Percentiles rank a stretch among this genome's conserved stretches.
Conservation (phyloP, 441 rosid species). For the Euphorbia corollata region DNA sequence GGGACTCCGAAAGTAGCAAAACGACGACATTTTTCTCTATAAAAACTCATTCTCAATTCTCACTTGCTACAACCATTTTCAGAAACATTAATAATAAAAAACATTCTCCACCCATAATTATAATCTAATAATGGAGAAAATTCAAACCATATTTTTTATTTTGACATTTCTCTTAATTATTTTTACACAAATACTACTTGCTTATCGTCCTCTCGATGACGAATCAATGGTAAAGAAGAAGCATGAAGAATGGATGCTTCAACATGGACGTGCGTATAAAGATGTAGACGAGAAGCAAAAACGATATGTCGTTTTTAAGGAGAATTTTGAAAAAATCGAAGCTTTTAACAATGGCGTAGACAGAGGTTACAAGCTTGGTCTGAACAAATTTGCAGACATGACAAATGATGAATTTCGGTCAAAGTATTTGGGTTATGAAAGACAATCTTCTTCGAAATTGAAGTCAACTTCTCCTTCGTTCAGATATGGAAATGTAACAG, state of each 20-base stretch:
- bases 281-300: constrained; percentile 29
- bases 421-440: constrained; percentile 43
- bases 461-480: constrained; percentile 20
- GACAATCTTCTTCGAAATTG: constrained; percentile 28
- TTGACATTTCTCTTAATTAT: constrained; percentile 23
- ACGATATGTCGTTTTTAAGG: constrained; percentile 34
- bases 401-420: constrained; percentile 58
- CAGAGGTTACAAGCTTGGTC: constrained; percentile 47
- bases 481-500: constrained; percentile 32
- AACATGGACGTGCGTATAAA: constrained; percentile 37
- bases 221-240: constrained; percentile 21
- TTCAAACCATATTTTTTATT: constrained; percentile 10
- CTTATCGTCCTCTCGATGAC: constrained; percentile 34
- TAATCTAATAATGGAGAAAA: constrained; percentile 22
- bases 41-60: constrained; percentile 20
- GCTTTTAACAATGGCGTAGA: constrained; percentile 27
- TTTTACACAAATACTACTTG: constrained; percentile 18
- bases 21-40: constrained; percentile 16
- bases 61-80: not conserved
- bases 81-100: not conserved
- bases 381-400: constrained; percentile 69
- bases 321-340: constrained; percentile 30
- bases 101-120: not conserved
- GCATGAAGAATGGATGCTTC: constrained; percentile 44
- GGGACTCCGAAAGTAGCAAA: constrained; percentile 11